These are phyloP conservation scores for Boletus rex-veris DNA, from an alignment of 768 basidiomycete genomes.

Conservation along the genomic window DNA sequence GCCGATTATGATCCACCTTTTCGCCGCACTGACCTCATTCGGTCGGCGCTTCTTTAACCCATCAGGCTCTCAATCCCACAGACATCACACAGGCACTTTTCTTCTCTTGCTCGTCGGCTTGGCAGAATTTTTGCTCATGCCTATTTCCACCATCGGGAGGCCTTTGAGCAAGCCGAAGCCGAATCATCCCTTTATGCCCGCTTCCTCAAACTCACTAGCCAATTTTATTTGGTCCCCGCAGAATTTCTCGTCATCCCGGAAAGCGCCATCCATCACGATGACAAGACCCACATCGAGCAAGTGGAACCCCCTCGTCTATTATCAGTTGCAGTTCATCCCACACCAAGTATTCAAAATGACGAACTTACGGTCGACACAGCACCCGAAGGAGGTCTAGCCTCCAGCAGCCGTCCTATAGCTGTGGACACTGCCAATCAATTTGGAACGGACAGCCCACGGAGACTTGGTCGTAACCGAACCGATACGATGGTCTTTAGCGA, in stretches of 20 bases:
- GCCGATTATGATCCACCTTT: constrained; percentile 14
- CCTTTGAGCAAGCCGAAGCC: constrained; percentile 85
- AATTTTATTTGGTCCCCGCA: constrained; percentile 76
- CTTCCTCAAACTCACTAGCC: constrained; percentile 77
- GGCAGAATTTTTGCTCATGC: constrained; percentile 96
- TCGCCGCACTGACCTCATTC: constrained; percentile 18
- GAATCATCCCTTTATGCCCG: constrained; percentile 89
- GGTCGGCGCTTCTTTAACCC: background rate
- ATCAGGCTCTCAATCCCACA: constrained; percentile 74
- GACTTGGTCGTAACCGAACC: constrained; percentile 54
- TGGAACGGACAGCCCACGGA: constrained; percentile 41
- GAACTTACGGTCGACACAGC: constrained; percentile 2
- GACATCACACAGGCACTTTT: constrained; percentile 83
- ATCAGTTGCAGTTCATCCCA: constrained; percentile 39
- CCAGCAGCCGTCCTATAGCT: constrained; percentile 18
- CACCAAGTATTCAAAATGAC: constrained; percentile 10
- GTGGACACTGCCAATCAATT: constrained; percentile 12
- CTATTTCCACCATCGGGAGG: constrained; percentile 91
- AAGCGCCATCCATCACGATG: constrained; percentile 31
- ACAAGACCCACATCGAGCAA: constrained; percentile 25
- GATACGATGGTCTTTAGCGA: constrained; percentile 74
- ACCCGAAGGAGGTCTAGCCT: constrained; percentile 7
- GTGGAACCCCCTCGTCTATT: constrained; percentile 40
- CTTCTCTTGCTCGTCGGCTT: constrained; percentile 84
- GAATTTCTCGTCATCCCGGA: constrained; percentile 83